Evolutionary conservation across 2,329 filamentous ascomycete genomes (phyloP).

Genomic region (Pseudogymnoascus sp.): DNA sequence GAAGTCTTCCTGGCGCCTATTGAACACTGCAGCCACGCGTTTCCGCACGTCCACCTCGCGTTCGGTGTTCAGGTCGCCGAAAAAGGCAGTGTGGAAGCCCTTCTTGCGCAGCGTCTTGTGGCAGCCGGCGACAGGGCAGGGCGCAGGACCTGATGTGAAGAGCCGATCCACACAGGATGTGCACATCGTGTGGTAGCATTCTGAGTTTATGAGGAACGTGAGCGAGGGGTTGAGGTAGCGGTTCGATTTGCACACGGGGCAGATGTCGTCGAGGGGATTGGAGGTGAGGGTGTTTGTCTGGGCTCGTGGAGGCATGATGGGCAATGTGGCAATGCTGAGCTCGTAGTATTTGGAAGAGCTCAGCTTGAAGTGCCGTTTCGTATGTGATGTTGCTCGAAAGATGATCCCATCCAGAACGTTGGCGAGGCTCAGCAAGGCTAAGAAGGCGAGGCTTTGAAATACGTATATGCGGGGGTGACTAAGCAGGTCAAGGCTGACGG

Average conservation of each 20-base stretch:
- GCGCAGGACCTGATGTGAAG: conserved; percentile 83
- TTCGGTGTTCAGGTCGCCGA: conserved; percentile 80
- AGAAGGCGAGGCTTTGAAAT: conserved; percentile 11
- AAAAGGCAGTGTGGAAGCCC: conserved; percentile 80
- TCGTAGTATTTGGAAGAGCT: not conserved
- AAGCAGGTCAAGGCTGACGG: conserved; percentile 10
- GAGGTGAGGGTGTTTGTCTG: not conserved
- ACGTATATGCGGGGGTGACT: conserved; percentile 10
- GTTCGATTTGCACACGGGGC: conserved; percentile 93
- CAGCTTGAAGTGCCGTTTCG: not conserved
- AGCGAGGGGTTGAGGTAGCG: conserved; percentile 93
- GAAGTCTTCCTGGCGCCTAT: conserved; percentile 85
- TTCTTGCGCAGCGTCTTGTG: conserved; percentile 76
- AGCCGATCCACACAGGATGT: conserved; percentile 90
- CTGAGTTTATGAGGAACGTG: conserved; percentile 91
- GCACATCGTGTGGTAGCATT: conserved; percentile 99
- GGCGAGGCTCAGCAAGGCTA: conserved; percentile 6
- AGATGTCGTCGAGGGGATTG: conserved; percentile 54
- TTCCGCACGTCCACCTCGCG: conserved; percentile 87
- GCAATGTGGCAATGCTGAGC: not conserved
- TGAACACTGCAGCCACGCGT: conserved; percentile 73
- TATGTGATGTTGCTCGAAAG: not conserved
- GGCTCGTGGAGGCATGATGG: not conserved
- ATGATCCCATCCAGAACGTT: not conserved
- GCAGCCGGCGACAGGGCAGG: conserved; percentile 86